Percentiles rank a stretch among this genome's conserved stretches.
phyloP scores from a whole-genome alignment of 2,329 filamentous ascomycete species.

The Trichophaea hybrida region DNA sequence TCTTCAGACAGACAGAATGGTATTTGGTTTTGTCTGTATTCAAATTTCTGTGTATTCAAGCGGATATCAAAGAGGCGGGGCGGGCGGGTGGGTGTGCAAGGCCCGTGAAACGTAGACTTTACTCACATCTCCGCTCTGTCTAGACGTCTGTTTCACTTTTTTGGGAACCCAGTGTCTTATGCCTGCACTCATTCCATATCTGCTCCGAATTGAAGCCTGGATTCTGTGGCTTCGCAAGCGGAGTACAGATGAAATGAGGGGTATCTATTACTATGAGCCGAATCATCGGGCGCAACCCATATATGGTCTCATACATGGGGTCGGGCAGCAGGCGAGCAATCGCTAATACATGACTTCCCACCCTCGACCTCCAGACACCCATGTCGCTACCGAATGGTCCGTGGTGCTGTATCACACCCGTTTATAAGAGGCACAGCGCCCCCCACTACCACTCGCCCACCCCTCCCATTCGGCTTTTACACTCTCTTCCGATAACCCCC shows the following conservation, averaged over 20 bases:
- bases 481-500: conserved; percentile 25
- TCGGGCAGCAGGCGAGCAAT: background rate
- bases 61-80: background rate
- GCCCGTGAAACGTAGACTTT: background rate
- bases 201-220: background rate
- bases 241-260: background rate
- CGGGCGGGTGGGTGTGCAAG: background rate
- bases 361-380: conserved; percentile 11
- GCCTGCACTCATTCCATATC: background rate
- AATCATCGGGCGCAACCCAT: background rate
- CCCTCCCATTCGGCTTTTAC: conserved; percentile 33
- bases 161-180: background rate
- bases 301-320: background rate
- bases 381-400: conserved; percentile 13
- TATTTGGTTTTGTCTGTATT: background rate
- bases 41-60: background rate
- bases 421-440: conserved; percentile 2
- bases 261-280: background rate
- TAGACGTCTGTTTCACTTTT: background rate
- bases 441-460: conserved; percentile 29
- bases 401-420: conserved; percentile 7
- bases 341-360: background rate
- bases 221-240: background rate
- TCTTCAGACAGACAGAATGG: no score
- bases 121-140: background rate